phyloP scores from a whole-genome alignment of 495 filamentous ascomycete species.

The Penicillium tannophilum region DNA sequence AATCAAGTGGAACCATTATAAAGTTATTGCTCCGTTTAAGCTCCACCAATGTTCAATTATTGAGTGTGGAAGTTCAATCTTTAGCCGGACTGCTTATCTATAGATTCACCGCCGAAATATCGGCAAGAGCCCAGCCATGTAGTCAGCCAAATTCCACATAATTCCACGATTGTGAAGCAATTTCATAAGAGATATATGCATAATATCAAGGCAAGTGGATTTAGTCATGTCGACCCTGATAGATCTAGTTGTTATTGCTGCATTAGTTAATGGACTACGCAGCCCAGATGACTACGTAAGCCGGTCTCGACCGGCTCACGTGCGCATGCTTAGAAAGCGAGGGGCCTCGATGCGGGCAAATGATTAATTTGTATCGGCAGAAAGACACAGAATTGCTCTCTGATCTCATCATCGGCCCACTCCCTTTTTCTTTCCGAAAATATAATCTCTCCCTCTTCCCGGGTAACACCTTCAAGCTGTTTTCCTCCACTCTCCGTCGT shows the following conservation, averaged over 20 bases:
- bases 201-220: no score
- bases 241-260: background rate
- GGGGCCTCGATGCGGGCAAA: slow-evolving; percentile 29
- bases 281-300: background rate
- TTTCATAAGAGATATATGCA: background rate
- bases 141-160: background rate
- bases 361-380: slow-evolving; percentile 24
- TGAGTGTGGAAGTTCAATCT: background rate
- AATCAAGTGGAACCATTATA: background rate
- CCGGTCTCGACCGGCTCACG: slow-evolving; percentile 29
- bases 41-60: no score
- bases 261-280: background rate
- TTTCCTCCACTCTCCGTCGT: slow-evolving; percentile 75
- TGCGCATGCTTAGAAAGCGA: slow-evolving; percentile 35
- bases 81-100: background rate
- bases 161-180: background rate
- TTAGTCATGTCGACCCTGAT: background rate
- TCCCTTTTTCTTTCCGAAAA: slow-evolving; percentile 27
- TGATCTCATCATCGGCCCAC: slow-evolving; percentile 23
- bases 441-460: slow-evolving; percentile 12
- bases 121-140: background rate
- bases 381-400: slow-evolving; percentile 19
- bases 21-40: no score
- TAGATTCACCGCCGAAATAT: background rate
- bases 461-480: slow-evolving; percentile 67